These are phyloP conservation scores for Leishmania arabica DNA, from an alignment of 208 protist genomes.

Conservation along the genomic window DNA sequence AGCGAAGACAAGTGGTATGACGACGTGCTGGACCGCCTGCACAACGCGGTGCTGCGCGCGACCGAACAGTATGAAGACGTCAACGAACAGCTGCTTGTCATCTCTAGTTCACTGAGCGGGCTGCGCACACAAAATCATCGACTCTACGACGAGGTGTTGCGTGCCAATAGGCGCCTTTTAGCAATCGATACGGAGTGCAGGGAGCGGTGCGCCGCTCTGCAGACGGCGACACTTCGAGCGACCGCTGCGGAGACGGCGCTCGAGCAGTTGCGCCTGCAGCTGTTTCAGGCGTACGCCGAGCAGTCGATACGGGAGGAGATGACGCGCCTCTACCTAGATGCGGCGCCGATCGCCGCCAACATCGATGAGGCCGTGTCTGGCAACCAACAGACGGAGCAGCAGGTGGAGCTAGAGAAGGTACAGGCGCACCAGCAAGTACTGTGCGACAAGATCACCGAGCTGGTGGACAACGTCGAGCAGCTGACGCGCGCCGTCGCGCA, in stretches of 20 bases:
- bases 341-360: slow-evolving; percentile 2
- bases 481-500: slow-evolving; percentile 27
- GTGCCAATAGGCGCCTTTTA: background rate
- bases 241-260: background rate
- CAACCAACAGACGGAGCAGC: slow-evolving; percentile 24
- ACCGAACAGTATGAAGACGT: slow-evolving; percentile 25
- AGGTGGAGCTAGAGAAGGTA: slow-evolving; percentile 32
- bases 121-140: slow-evolving; percentile 30
- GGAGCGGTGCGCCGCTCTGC: background rate
- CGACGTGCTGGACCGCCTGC: slow-evolving; percentile 7
- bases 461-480: slow-evolving; percentile 42
- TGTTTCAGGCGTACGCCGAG: slow-evolving; percentile 30
- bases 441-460: slow-evolving; percentile 32
- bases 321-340: slow-evolving; percentile 26
- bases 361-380: slow-evolving; percentile 10
- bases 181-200: background rate
- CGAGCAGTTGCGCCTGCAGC: slow-evolving; percentile 25
- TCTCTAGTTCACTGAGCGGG: slow-evolving; percentile 15
- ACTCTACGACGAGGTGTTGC: slow-evolving; percentile 17
- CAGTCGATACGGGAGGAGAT: slow-evolving; percentile 26
- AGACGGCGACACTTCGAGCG: background rate
- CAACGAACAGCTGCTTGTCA: slow-evolving; percentile 27
- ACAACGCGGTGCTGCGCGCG: slow-evolving; percentile 20
- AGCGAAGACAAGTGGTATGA: background rate
- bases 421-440: slow-evolving; percentile 23